Base-by-base conservation (phyloP, 2,329 filamentous ascomycete genomes). In the Hypoxylon sp. region DNA sequence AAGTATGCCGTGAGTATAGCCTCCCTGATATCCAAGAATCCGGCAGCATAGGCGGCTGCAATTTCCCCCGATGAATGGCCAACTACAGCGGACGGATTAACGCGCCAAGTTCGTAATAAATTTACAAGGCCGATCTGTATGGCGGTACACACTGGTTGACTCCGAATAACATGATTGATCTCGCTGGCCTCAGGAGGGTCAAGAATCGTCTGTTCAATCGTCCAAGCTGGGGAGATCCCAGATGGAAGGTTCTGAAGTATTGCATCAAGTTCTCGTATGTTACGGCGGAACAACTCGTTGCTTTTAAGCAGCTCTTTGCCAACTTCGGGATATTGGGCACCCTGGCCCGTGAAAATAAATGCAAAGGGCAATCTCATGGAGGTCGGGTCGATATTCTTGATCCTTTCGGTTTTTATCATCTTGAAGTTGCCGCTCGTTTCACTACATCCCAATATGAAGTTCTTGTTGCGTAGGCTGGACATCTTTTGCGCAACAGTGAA, bases 21-120 rank as follows among this genome's bases (percentile, higher is more conserved):
- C n/a, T 73, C 57, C 0, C 51, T 0, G 0, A 26, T 24, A 0
- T n/a, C 70, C 1, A 79, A 61, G 0, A 71, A 59, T 0, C 79
- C 80, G 1, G 79, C 78, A 1, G 79, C 78, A 55, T 82, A 84
- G 0, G 83, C 82, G 0, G 83, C 83, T 0, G 81, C 82, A 26
- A 84, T 80, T 63, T 81, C 80, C 1, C 79, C 80, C 0, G 75
- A 78, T 0, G 79, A 81, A 51, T 81, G 75, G 2, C 75, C 74
- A 0, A 75, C 17, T 0, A 70, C 60, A 0, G 66, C 53, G 0
- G 44, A 3, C 1, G 74, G 70, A 0, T 0, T 22, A 3, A 76
- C 44, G 0, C 46, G 51, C 69, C 71, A 77, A 1, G 5, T 39
- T 0, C n/a, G 6, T 0, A 77, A 46, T 0, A 75, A 10, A 0